Percentiles rank a stretch among this genome's conserved stretches.
Evolutionary conservation across 2,329 filamentous ascomycete species (phyloP).

Genomic region (Colletotrichum sp.): DNA sequence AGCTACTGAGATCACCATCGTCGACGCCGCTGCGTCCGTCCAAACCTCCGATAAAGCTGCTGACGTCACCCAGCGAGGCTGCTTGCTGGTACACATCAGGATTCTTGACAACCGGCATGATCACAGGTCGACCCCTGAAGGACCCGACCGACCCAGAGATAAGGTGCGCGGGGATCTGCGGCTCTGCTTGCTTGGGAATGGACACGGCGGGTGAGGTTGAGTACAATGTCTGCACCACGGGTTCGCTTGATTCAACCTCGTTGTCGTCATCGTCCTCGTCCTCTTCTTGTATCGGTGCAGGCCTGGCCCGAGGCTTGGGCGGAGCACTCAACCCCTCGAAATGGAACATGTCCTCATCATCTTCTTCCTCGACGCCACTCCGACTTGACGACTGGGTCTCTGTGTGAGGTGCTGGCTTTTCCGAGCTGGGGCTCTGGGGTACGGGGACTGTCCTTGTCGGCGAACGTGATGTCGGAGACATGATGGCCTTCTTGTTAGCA

Average conservation of each 20-base stretch:
- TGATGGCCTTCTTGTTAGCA: constrained; percentile 28
- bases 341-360: constrained; percentile 48
- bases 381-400: not conserved
- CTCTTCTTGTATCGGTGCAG: constrained; percentile 35
- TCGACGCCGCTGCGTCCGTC: constrained; percentile 57
- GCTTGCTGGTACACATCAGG: constrained; percentile 54
- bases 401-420: not conserved
- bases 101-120: constrained; percentile 56
- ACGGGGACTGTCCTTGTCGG: not conserved
- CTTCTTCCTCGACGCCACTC: constrained; percentile 4
- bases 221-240: constrained; percentile 34
- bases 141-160: constrained; percentile 51
- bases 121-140: constrained; percentile 59
- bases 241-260: constrained; percentile 11
- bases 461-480: constrained; percentile 15
- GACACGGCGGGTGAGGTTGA: constrained; percentile 51
- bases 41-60: constrained; percentile 58
- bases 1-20: constrained; percentile 48
- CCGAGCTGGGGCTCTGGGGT: not conserved
- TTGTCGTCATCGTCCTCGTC: constrained; percentile 38
- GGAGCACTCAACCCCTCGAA: constrained; percentile 47
- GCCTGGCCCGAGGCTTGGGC: constrained; percentile 28
- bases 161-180: constrained; percentile 27
- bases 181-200: constrained; percentile 35
- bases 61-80: constrained; percentile 52